These are phyloP conservation scores for Rhododendron kiyosumense DNA, from an alignment of 148 eudicot species.

Conservation along the genomic window DNA sequence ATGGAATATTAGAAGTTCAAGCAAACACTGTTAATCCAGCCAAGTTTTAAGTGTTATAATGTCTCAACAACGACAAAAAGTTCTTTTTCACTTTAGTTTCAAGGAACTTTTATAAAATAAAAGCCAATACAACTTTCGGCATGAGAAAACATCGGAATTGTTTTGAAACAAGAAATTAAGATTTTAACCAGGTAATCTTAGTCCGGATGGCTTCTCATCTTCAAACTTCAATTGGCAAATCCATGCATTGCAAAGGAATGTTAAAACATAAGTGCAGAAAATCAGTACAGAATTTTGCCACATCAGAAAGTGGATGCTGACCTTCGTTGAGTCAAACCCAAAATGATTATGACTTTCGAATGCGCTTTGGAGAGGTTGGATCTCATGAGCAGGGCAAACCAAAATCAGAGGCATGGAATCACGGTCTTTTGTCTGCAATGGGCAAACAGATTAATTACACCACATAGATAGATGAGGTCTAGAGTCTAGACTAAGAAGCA, in stretches of 20 bases:
- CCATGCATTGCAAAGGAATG: constrained; percentile 1
- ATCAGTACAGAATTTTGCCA: neutral
- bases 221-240: neutral
- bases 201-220: neutral
- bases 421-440: constrained; percentile 59
- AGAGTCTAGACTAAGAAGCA: neutral
- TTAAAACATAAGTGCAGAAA: neutral
- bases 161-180: neutral
- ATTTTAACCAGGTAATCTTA: neutral
- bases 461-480: neutral
- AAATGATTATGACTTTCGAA: constrained; percentile 60
- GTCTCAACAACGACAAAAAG: neutral
- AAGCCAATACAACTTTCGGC: neutral
- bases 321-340: constrained; percentile 64
- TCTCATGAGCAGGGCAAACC: constrained; percentile 47
- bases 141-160: neutral
- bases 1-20: neutral
- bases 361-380: constrained; percentile 44
- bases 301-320: constrained; percentile 16
- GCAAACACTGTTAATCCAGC: neutral
- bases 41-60: neutral
- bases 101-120: neutral
- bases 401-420: constrained; percentile 57
- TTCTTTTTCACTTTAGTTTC: neutral
- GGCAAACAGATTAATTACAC: constrained; percentile 12